Percentiles rank a stretch among this genome's conserved stretches.
These are phyloP conservation scores for Aspergillus sp. DNA, from an alignment of 2,329 filamentous ascomycete species.

Conservation along the genomic window DNA sequence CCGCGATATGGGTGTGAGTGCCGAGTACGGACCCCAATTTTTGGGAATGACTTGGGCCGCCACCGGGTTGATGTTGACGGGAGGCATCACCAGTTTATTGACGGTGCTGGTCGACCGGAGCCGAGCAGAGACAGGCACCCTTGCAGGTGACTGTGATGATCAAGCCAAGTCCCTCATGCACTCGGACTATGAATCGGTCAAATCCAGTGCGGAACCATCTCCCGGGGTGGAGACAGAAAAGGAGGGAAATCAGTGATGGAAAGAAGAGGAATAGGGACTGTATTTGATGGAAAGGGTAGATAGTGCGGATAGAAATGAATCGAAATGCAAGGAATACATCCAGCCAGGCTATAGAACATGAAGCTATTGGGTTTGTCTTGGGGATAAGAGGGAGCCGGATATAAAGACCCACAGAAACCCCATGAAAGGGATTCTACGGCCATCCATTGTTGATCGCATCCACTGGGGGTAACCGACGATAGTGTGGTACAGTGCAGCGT, in stretches of 20 bases:
- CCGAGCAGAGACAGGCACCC: constrained; percentile 5
- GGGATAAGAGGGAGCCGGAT: background rate
- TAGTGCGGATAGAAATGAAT: constrained; percentile 3
- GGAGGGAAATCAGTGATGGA: background rate
- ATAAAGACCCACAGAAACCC: constrained; percentile 1
- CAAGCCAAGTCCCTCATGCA: background rate
- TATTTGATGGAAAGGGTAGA: background rate
- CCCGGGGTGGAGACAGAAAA: background rate
- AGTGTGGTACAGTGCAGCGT: background rate
- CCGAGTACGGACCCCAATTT: constrained; percentile 56
- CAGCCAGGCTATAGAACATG: background rate
- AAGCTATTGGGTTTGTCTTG: constrained; percentile 2
- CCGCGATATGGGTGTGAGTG: constrained; percentile 51
- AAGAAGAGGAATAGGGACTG: background rate
- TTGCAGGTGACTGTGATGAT: background rate
- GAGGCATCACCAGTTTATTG: constrained; percentile 32
- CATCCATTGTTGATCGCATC: background rate
- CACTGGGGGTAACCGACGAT: background rate
- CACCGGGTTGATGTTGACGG: constrained; percentile 39
- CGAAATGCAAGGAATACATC: constrained; percentile 1
- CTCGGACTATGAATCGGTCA: background rate
- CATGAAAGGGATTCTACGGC: background rate
- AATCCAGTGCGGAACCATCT: background rate
- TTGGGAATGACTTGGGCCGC: constrained; percentile 62
- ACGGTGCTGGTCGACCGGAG: constrained; percentile 27